These are phyloP conservation scores for Arthrobotrys pseudoclavata DNA, from an alignment of 2,329 filamentous ascomycete species.

Conservation along the genomic window DNA sequence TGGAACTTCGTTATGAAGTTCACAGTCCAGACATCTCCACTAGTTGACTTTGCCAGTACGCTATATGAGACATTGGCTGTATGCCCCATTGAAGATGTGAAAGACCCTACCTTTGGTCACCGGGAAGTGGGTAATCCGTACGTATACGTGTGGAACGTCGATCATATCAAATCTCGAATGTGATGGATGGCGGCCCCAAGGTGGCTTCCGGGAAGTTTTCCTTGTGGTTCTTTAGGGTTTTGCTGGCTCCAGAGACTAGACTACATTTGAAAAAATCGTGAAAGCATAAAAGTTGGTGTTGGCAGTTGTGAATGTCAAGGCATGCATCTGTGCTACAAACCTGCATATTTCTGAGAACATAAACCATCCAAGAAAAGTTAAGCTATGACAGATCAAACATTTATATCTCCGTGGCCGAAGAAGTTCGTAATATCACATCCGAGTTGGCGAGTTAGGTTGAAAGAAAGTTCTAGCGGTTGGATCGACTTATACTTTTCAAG, in stretches of 20 bases:
- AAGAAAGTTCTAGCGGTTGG: constrained; percentile 20
- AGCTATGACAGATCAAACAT: constrained; percentile 43
- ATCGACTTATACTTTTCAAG: constrained; percentile 3
- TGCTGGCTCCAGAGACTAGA: constrained; percentile 4
- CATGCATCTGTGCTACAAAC: constrained; percentile 35
- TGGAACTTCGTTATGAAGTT: background rate
- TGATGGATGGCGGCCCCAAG: constrained; percentile 23
- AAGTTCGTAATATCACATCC: constrained; percentile 9
- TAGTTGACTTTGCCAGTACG: constrained; percentile 26
- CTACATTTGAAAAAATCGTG: constrained; percentile 10
- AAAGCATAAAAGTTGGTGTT: constrained; percentile 26
- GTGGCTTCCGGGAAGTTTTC: constrained; percentile 38
- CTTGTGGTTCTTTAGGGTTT: constrained; percentile 20
- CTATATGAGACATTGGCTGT: constrained; percentile 20
- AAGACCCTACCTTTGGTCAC: constrained; percentile 17
- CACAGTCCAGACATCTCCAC: background rate
- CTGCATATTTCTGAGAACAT: constrained; percentile 13
- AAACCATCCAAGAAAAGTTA: constrained; percentile 22
- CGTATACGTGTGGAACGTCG: constrained; percentile 28
- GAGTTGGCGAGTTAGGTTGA: constrained; percentile 26
- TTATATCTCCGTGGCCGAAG: constrained; percentile 29
- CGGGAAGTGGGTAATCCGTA: constrained; percentile 32
- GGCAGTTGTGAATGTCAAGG: constrained; percentile 18
- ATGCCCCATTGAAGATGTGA: constrained; percentile 26
- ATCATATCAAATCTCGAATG: constrained; percentile 45